These are phyloP conservation scores for Actinidia arguta DNA, from an alignment of 179 eudicot species.

Conservation along the genomic window DNA sequence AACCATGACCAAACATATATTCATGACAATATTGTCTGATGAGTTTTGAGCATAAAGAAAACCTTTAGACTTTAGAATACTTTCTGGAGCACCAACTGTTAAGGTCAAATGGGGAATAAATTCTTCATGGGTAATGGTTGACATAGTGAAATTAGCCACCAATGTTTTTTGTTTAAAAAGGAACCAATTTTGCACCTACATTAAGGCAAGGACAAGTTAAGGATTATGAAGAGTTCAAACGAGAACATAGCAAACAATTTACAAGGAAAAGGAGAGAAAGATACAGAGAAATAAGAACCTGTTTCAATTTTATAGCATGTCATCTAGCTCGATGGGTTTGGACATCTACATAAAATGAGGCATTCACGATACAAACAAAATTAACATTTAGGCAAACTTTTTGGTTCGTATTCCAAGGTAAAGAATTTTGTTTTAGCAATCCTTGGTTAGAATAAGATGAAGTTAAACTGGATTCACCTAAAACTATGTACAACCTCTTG, in stretches of 20 bases:
- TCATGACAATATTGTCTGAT: too few species aligned
- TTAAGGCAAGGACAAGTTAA: background rate
- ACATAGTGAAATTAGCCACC: constrained; percentile 17
- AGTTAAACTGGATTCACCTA: background rate
- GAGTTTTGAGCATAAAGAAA: background rate
- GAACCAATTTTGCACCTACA: constrained; percentile 83
- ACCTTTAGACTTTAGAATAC: constrained; percentile 62
- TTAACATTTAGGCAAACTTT: too few species aligned
- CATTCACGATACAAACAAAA: too few species aligned
- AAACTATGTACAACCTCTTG: constrained; percentile 15
- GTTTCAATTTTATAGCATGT: constrained; percentile 13
- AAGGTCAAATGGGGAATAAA: constrained; percentile 20
- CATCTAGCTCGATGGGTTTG: background rate
- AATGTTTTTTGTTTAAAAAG: constrained; percentile 43
- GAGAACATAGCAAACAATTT: background rate
- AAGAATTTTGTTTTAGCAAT: too few species aligned
- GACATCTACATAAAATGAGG: too few species aligned
- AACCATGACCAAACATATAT: too few species aligned
- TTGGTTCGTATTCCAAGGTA: background rate
- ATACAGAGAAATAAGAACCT: constrained; percentile 41
- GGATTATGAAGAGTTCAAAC: constrained; percentile 7
- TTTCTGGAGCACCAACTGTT: constrained; percentile 30
- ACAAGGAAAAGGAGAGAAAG: background rate
- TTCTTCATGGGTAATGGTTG: constrained; percentile 18
- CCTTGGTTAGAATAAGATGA: background rate